Conservation (phyloP, 2,329 filamentous ascomycete species). For the Aspergillus sp. region DNA sequence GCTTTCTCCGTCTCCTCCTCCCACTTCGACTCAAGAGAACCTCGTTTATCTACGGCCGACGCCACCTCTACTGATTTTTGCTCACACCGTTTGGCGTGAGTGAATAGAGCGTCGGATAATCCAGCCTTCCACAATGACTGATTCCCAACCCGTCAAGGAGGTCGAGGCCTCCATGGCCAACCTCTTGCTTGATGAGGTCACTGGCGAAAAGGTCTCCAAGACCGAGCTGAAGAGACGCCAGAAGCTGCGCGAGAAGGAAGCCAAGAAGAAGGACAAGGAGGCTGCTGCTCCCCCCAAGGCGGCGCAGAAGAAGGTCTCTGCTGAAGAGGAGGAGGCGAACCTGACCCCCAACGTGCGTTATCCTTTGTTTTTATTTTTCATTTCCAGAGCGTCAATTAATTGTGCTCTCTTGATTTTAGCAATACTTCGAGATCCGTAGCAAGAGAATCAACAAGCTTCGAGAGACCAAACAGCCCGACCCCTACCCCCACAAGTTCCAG, state of each 20-base stretch:
- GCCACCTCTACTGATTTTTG: conserved; percentile 10
- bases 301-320: conserved; percentile 57
- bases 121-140: conserved; percentile 34
- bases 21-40: conserved; percentile 22
- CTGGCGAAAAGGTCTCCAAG: conserved; percentile 84
- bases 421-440: conserved; percentile 97
- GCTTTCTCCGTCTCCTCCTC: conserved; percentile 17
- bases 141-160: conserved; percentile 42
- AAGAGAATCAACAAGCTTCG: conserved; percentile 75
- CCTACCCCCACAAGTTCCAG: conserved; percentile 93
- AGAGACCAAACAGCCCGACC: conserved; percentile 71
- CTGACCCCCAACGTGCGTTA: conserved; percentile 68
- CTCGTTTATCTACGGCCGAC: conserved; percentile 12
- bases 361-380: not conserved
- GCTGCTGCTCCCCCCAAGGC: conserved; percentile 63
- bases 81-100: conserved; percentile 15
- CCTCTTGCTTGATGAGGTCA: conserved; percentile 86
- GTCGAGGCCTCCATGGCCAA: conserved; percentile 60
- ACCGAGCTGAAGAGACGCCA: conserved; percentile 90
- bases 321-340: conserved; percentile 68
- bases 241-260: conserved; percentile 85
- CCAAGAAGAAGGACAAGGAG: conserved; percentile 84
- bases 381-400: conserved; percentile 10
- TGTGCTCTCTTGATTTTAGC: conserved; percentile 46
- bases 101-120: conserved; percentile 6